Base-by-base conservation (phyloP, 768 basidiomycete species). In the Trametes meyenii region DNA sequence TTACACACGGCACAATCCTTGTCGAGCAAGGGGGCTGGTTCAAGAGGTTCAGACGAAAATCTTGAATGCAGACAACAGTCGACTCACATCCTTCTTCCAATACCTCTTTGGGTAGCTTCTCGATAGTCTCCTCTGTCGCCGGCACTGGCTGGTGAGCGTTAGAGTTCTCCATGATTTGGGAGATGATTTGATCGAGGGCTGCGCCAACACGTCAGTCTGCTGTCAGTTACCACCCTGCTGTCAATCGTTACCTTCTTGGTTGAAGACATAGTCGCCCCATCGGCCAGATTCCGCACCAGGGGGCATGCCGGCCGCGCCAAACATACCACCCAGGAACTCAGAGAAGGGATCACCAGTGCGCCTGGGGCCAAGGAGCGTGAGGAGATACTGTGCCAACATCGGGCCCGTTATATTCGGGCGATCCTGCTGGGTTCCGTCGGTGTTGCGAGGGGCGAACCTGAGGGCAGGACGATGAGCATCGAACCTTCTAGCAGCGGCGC, bases 1-100 rank as follows among this genome's bases (percentile, higher is more conserved):
- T 96, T 94, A 77, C 96, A 98, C 23, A 98, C 87, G 0, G 94
- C 90, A 70, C 96, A 98, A 64, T 96, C 91, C 62, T 85, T 88
- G 65, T 87, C 81, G 51, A 92, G 76, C 39, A 83, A 75, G 1
- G 79, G 72, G 1, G 87, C 90, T 54, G 6, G 54, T 14, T n/a
- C 48, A n/a, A 55, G 5, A 26, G 38, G 51, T 44, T 64, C 29
- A 51, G 44, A 58, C 21, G 58, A 50, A 65, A 58, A 23, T 29
- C 23, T 39, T 19, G n/a, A 33, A 5, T 7, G 63, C 48, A 48
- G 56, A 10, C 39, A 50, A 54, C 56, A 11, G 48, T 44, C 45
- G n/a, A 74, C 90, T 51, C 69, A 92, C 90, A 89, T 72, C 77
- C 81, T 65, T 80, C 78, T 60, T 78, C 78, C 61, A 92, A 72